Conservation (phyloP, 2,329 filamentous ascomycete species). For the Byssochlamys sp. region DNA sequence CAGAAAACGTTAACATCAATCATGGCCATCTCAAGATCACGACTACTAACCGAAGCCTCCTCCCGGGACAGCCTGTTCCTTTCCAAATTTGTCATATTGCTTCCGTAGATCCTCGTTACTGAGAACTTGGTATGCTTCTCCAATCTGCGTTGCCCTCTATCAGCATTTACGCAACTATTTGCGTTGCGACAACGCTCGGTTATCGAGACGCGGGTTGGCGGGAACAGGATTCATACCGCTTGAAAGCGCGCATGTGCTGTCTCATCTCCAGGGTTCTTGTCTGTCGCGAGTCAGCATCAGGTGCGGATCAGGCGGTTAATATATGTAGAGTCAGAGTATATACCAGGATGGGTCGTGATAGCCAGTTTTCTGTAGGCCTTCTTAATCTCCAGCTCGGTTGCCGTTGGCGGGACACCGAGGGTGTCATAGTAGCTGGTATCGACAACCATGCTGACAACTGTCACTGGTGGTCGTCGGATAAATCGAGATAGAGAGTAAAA, state of each 20-base stretch:
- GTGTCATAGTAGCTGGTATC: slow-evolving; percentile 84
- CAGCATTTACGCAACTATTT: background rate
- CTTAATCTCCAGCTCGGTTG: slow-evolving; percentile 87
- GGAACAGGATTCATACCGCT: slow-evolving; percentile 46
- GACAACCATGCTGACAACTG: slow-evolving; percentile 57
- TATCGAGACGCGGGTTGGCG: background rate
- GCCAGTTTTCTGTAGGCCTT: slow-evolving; percentile 92
- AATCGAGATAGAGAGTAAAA: background rate
- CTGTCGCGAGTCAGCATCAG: slow-evolving; percentile 36
- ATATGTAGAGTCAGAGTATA: slow-evolving; percentile 15
- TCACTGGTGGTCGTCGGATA: background rate
- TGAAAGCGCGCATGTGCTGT: slow-evolving; percentile 92
- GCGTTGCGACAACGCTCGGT: background rate
- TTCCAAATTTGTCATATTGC: slow-evolving; percentile 93
- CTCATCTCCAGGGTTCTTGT: slow-evolving; percentile 96
- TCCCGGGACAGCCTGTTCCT: slow-evolving; percentile 81
- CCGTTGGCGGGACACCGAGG: slow-evolving; percentile 72
- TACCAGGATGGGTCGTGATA: slow-evolving; percentile 82
- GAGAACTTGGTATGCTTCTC: slow-evolving; percentile 66
- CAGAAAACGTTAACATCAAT: slow-evolving; percentile 6
- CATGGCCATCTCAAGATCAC: background rate
- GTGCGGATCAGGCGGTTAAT: background rate
- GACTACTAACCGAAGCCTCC: slow-evolving; percentile 67
- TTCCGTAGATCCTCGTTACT: slow-evolving; percentile 77
- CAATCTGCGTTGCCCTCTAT: slow-evolving; percentile 40